Base-by-base conservation (phyloP, 257 asterid species). In the Anisodus acutangulus region DNA sequence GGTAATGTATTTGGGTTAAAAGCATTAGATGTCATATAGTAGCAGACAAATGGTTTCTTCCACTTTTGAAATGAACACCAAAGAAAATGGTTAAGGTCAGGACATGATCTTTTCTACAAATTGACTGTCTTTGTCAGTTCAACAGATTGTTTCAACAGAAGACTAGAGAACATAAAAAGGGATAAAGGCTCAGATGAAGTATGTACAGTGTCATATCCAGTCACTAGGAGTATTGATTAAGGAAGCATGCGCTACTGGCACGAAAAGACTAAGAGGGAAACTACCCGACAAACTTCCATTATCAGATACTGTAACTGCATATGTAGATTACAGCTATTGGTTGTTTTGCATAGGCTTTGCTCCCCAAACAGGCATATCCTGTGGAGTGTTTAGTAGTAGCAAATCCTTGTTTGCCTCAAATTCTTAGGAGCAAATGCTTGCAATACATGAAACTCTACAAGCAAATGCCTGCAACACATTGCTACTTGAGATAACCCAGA, bases 321-420 rank as follows among this genome's bases (percentile, higher is more conserved):
- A 26, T 47, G 63, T 76, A 76, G 60, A 76, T 54, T 31, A 53
- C 64, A 78, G 78, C 78, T 78, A 53, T 53, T 78, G 64, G 64
- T 53, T 78, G 49, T 16, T 78, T 49, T 78, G 45, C 64, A 53
- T 53, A 13, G 9, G 82, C 4, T 31, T 13, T 37, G 82, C 49
- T 78, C 26, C 45, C 49, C 9, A 13, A 78, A 53, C 47, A 78
- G 51, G 49, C 13, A 71, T 45, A 45, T 71, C n/a, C 53, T 51
- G 47, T 13, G 82, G 64, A 13, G 81, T 8, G 64, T 7, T 8
- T 78, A 53, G 31, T 13, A 53, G 47, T 49, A 74, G 81, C 17
- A 74, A 74, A 22, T 74, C 22, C 45, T 74, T 74, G 62, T 26
- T 78, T 26, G 64, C 64, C 64, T 53, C 8, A 78, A 11, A 0